A percentile compares a stretch with the other conserved stretches of the same genome.
These are phyloP conservation scores for Skeletonema grethae DNA, from an alignment of 108 stramenopile genomes.

Conservation along the genomic window DNA sequence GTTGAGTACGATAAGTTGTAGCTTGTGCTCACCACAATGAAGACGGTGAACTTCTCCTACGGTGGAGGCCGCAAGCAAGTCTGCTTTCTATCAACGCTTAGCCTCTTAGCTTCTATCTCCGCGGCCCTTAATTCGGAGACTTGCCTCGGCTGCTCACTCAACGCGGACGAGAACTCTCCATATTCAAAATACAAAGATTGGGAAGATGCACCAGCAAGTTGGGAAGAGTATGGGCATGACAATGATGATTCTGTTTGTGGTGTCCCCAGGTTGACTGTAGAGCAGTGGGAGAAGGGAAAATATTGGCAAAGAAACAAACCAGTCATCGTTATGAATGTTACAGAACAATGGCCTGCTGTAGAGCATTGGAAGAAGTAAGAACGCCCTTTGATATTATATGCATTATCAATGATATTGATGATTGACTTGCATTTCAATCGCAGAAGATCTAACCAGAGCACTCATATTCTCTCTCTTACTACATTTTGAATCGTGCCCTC, in stretches of 20 bases:
- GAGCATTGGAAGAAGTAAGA: constrained; percentile 46
- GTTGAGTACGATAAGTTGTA: no score
- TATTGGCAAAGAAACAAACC: constrained; percentile 39
- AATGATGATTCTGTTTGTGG: constrained; percentile 35
- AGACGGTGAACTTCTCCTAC: neutral
- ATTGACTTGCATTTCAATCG: neutral
- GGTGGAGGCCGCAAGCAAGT: neutral
- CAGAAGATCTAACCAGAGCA: neutral
- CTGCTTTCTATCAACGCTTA: neutral
- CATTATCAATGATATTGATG: neutral
- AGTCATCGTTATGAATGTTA: constrained; percentile 44
- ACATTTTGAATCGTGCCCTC: neutral
- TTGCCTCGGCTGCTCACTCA: neutral
- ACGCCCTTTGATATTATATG: neutral
- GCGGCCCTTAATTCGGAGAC: neutral
- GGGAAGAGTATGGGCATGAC: constrained; percentile 40
- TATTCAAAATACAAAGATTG: constrained; percentile 19
- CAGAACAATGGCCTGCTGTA: constrained; percentile 30
- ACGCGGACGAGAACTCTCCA: neutral
- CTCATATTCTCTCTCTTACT: neutral
- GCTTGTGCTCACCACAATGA: neutral
- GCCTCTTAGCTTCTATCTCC: neutral
- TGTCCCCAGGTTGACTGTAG: constrained; percentile 31
- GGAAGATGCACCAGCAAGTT: constrained; percentile 38
- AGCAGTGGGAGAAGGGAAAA: constrained; percentile 34